Base-by-base conservation (phyloP, 345 rosid genomes). In the Zanthoxylum bungeanum region DNA sequence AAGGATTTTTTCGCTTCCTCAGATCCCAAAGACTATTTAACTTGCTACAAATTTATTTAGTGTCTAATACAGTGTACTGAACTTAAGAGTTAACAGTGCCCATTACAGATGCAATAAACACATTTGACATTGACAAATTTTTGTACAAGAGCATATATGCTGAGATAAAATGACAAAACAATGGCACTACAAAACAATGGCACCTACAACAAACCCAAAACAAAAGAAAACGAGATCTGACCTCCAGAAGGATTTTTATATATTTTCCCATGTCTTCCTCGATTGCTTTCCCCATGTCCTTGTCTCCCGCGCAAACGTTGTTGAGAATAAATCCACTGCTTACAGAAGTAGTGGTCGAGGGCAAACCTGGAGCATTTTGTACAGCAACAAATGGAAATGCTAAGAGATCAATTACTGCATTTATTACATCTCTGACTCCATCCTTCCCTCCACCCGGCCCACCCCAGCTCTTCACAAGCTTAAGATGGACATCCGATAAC, bases 371-470 rank as follows among this genome's bases (percentile, higher is more conserved):
- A 75, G 89, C 76, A 84, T 83, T 89, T 78, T 95, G 99, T 67
- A 92, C 71, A 80, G 90, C 97, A 66, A 95, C 92, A 82, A 92
- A 90, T 75, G 99, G 99, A 76, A 88, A 95, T 27, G 96, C 99
- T 64, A 92, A 82, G 74, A 92, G 86, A 88, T 92, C 96, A 70
- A 92, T 81, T 61, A 82, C 90, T 24, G 84, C 87, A 85, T 88
- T 86, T 75, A 85, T 81, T 74, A 83, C 52, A 80, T 92, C 98
- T 70, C 84, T 89, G 73, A 85, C 90, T 69, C 98, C 98, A 81
- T 88, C 89, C 76, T 89, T 89, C 56, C 98, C 93, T 78, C 98
- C 98, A 49, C 93, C 95, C 0, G 93, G 96, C 52, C 98, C 98
- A 80, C 82, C 83, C 98, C 99, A 95, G 76, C 69, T 74, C 76